Base-by-base conservation (phyloP, 2,329 filamentous ascomycete species). In the Lachnellula cervina region DNA sequence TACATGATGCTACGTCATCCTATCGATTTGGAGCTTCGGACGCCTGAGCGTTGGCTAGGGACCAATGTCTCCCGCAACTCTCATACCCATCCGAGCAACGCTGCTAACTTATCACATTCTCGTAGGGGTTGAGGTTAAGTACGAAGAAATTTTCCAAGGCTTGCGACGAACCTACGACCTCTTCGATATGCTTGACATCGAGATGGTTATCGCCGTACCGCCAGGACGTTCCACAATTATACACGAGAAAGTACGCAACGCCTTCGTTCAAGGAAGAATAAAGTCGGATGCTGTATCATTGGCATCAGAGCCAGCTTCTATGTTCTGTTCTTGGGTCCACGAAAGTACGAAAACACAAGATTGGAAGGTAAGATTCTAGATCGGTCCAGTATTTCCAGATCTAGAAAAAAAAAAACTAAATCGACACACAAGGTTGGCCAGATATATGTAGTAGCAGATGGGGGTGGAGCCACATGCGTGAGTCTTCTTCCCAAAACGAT, bases 381-480 rank as follows among this genome's bases (percentile, higher is more conserved):
- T 32, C 21, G 14, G 21, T 21, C 13, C n/a, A 19, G 11, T 8
- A 21, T 44, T 44, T n/a, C 17, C 1, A n/a, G 21, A 23, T 21
- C 7, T 6, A 8, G 40, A 49, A 11, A 14, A 17, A 46, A 46
- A 21, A 4, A 13, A 28, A 43, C 16, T 43, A 16, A 51, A 7
- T 44, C 21, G 9, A 21, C 44, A 16, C 11, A 21, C 14, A 21
- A 56, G 57, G 47, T 55, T 16, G 58, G 52, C 4, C 52, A 51
- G 5, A 43, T 32, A 44, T 60, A 58, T 32, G 5, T 57, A 9
- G 44, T 58, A 14, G 52, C 35, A 5, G 58, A 60, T 49, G 53
- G 52, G 28, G 55, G 58, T 1, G 58, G 58, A 11, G 55, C 52
- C 45, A 60, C 55, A n/a, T 57, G 58, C 38, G 57, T 59, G 34